Evolutionary conservation across 805 yeast species (phyloP).

Genomic region (Pichia heedii): DNA sequence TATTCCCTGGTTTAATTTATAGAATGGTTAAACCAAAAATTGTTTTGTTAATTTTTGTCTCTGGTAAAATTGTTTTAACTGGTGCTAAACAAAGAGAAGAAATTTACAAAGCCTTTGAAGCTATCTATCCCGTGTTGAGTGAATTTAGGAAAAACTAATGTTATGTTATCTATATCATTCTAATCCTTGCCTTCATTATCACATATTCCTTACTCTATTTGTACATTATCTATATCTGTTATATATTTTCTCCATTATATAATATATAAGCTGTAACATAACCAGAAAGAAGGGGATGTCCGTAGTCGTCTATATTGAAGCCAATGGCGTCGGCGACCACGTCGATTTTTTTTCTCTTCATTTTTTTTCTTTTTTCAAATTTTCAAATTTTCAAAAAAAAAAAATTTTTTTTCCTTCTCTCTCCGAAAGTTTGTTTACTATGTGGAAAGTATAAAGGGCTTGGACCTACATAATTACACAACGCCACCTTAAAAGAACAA

Average conservation of each 20-base stretch:
- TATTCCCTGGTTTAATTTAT: constrained; percentile 96
- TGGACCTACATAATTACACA: no score
- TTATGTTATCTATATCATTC: background rate
- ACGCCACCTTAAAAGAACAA: no score
- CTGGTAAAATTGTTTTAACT: constrained; percentile 94
- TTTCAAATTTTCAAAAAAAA: no score
- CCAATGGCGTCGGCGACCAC: no score
- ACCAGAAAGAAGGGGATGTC: background rate
- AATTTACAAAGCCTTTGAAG: constrained; percentile 95
- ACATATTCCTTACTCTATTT: background rate
- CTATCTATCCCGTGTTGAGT: constrained; percentile 95
- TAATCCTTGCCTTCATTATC: background rate
- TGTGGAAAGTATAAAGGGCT: no score
- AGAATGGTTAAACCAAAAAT: constrained; percentile 99
- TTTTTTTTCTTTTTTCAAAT: no score
- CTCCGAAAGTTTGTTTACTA: no score
- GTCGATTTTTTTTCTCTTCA: no score
- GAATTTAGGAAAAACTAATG: constrained; percentile 73
- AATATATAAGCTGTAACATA: background rate
- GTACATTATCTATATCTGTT: background rate
- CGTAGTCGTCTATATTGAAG: no score
- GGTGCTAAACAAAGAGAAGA: constrained; percentile 99
- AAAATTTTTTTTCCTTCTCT: no score
- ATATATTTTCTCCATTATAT: no score
- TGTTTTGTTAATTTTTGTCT: constrained; percentile 88